Evolutionary conservation across 805 yeast genomes (phyloP), one percentile per base, ranked within the genome.

Genomic region (Kluyveromyces siamensis): DNA sequence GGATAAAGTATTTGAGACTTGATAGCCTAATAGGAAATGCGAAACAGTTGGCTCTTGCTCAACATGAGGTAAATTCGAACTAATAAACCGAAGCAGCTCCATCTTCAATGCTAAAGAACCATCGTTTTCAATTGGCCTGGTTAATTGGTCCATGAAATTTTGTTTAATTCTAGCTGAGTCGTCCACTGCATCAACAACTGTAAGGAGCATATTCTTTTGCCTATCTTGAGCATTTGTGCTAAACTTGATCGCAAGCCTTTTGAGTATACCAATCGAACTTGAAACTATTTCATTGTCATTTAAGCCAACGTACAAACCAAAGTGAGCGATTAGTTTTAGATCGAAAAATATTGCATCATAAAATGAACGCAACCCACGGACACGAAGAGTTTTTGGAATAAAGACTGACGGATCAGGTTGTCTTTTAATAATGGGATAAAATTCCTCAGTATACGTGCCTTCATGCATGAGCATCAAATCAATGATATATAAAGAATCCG

Each of bases 1-100:
- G 0, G 77, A 63, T 18, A 81, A 67, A n/a, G 75, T 71, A 46
- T 74, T 77, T 1, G 68, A 64, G 37, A 75, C 67, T 40, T 78
- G 80, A 63, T 81, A 88, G 0, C 98, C 98, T 1, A 91, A 71
- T 8, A 91, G 62, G 55, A 83, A 82, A 60, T 89, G 97, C 1
- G 91, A 70, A 1, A 84, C 73, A 0, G 83, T 74, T 6, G 80
- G 74, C 14, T 65, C 67, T 10, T 67, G 68, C 0, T 72, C 66
- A 8, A 70, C 67, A 1, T 68, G 52, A 1, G 70, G 62, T 45
- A 87, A 66, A 51, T 79, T 77, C 3, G 63, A 61, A 41, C 71
- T 67, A 46, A 90, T 58, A 56, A 84, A 84, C 33, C 78, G 72
- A 46, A 91, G 64, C 6, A 89, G 63, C 14, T 75, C 73, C 30